Evolutionary conservation across 2,329 filamentous ascomycete species (phyloP), one percentile per base, ranked within the genome.

Genomic region (Penicillium sp.): DNA sequence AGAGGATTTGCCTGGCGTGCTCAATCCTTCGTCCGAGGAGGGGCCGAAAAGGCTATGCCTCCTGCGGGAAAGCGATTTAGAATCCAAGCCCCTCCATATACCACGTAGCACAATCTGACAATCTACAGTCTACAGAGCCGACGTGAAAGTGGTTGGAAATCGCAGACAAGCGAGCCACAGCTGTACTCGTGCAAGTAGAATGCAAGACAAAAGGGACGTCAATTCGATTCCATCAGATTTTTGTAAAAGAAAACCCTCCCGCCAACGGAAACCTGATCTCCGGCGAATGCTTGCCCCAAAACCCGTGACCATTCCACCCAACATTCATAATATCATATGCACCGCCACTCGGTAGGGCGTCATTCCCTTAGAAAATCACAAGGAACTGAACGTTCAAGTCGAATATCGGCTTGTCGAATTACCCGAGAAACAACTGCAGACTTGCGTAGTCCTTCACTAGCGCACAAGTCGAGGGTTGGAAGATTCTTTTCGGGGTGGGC

Each of bases 141-240:
- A 10, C 36, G 15, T 38, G n/a, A 8, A 21, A 12, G 18, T 21
- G 3, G 18, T 21, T 21, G 18, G 18, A 21, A 21, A 21, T 12
- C 36, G 21, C 36, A 10, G 9, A 34, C 31, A 34, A 23, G 18
- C 4, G 36, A 10, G 16, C 16, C 18, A 12, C 36, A 16, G 28
- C 28, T 3, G 10, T 29, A 9, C 28, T 2, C 7, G n/a, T 36
- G 34, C 34, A 36, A 39, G n/a, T 18, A 10, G 8, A 38, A 16
- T 60, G 39, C 45, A 57, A 52, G 50, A 54, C 56, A 59, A 61
- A 61, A 51, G 58, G 54, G 38, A 59, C 54, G 51, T 61, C 61
- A 63, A 61, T 64, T 64, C 56, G 47, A 64, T 62, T 62, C 61
- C 55, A 60, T 64, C 51, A 59, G 45, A 63, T 61, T 63, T 61